A percentile compares a stretch with the other conserved stretches of the same genome.
These are phyloP conservation scores for Nicotiana noctiflora DNA, from an alignment of 257 asterid genomes.

Conservation along the genomic window DNA sequence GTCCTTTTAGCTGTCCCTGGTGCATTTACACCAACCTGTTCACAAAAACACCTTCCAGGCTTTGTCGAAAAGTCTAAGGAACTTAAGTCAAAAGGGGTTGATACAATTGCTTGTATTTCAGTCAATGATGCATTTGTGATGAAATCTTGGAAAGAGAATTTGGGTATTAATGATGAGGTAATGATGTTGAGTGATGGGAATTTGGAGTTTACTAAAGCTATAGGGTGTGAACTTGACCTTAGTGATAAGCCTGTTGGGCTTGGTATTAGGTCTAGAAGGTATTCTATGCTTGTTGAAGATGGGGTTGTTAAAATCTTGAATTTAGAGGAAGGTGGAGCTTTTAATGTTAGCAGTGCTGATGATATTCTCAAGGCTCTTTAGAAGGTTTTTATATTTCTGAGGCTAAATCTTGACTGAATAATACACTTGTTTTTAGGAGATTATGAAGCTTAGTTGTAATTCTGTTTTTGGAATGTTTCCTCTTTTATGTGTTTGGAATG, in stretches of 20 bases:
- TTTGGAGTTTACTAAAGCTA: constrained; percentile 63
- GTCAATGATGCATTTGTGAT: constrained; percentile 95
- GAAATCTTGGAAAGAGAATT: constrained; percentile 77
- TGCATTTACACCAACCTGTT: constrained; percentile 93
- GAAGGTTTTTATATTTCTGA: not conserved
- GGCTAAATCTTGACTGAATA: not conserved
- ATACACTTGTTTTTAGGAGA: not conserved
- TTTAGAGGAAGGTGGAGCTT: constrained; percentile 95
- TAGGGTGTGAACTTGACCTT: constrained; percentile 83
- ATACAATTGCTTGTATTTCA: constrained; percentile 76
- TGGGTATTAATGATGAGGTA: constrained; percentile 59
- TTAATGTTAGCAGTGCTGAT: constrained; percentile 89
- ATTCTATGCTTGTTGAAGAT: constrained; percentile 69
- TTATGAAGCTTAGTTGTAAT: not conserved
- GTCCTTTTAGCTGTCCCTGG: constrained; percentile 91
- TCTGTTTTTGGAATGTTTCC: not conserved
- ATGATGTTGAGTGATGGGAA: constrained; percentile 88
- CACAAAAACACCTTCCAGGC: constrained; percentile 88
- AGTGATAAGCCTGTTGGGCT: constrained; percentile 89
- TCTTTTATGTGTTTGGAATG: not conserved
- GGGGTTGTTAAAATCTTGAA: constrained; percentile 82
- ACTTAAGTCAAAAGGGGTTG: constrained; percentile 79
- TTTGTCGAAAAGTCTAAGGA: constrained; percentile 65
- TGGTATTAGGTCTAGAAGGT: constrained; percentile 89
- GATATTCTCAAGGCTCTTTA: constrained; percentile 64